A percentile compares a stretch with the other conserved stretches of the same genome.
phyloP scores from a whole-genome alignment of 2,329 filamentous ascomycete species.

The Arachnomyces sp. region DNA sequence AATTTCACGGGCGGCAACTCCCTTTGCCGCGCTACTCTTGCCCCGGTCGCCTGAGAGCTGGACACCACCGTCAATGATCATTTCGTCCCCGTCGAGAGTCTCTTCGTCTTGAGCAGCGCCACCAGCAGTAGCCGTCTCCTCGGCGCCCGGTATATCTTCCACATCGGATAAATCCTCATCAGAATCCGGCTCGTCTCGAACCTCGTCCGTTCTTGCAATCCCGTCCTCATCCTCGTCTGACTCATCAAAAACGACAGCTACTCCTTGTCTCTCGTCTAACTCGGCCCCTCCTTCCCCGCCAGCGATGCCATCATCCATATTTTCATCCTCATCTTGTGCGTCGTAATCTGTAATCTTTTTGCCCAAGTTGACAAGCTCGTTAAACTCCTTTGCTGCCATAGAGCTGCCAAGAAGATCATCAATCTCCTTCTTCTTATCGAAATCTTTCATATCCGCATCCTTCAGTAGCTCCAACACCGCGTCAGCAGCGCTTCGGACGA shows the following conservation, averaged over 20 bases:
- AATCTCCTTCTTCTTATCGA: conserved; percentile 96
- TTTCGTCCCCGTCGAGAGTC: conserved; percentile 54
- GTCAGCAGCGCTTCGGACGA: conserved; percentile 89
- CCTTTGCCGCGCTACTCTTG: conserved; percentile 43
- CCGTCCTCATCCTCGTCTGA: conserved; percentile 81
- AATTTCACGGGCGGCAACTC: conserved; percentile 77
- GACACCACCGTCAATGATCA: conserved; percentile 68
- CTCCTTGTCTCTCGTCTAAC: conserved; percentile 89
- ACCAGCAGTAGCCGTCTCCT: conserved; percentile 43
- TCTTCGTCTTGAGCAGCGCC: conserved; percentile 41
- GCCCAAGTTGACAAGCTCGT: conserved; percentile 88
- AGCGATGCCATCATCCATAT: conserved; percentile 63
- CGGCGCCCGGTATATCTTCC: conserved; percentile 50
- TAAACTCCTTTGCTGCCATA: conserved; percentile 84
- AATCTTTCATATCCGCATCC: conserved; percentile 90
- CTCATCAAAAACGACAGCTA: conserved; percentile 94
- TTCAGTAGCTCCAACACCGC: conserved; percentile 86
- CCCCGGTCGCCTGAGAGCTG: conserved; percentile 30
- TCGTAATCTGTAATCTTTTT: conserved; percentile 99
- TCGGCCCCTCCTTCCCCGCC: conserved; percentile 63
- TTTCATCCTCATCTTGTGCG: conserved; percentile 89
- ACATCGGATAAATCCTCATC: conserved; percentile 64
- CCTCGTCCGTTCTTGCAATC: conserved; percentile 69
- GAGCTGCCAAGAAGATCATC: conserved; percentile 84
- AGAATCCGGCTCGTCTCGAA: conserved; percentile 75